Percentiles rank a stretch among this genome's conserved stretches.
Conservation (phyloP, 208 protist genomes). For the Wallacemonas sp. region DNA sequence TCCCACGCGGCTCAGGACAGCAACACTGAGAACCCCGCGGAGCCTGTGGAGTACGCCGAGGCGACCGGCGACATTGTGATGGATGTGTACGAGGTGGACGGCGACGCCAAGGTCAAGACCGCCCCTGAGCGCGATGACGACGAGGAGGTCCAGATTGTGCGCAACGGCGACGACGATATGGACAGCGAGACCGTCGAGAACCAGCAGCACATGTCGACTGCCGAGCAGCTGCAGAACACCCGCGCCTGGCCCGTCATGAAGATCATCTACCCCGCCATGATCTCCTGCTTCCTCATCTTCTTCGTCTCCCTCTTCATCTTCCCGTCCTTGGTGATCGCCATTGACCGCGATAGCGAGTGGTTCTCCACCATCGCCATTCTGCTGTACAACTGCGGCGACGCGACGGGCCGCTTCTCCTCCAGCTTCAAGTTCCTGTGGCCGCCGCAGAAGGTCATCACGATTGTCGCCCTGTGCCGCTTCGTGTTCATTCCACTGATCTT, state of each 20-base stretch:
- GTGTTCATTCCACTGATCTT: slow-evolving; percentile 44
- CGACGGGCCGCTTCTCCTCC: slow-evolving; percentile 30
- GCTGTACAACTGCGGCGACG: slow-evolving; percentile 50
- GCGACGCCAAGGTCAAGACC: slow-evolving; percentile 12
- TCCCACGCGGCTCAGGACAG: background rate
- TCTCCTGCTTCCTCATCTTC: slow-evolving; percentile 44
- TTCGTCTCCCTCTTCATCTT: slow-evolving; percentile 57
- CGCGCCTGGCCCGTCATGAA: slow-evolving; percentile 31
- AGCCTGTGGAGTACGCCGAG: background rate
- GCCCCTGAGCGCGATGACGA: slow-evolving; percentile 22
- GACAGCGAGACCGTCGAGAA: slow-evolving; percentile 23
- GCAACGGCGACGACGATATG: background rate
- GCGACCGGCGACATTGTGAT: slow-evolving; percentile 1
- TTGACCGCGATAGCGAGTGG: slow-evolving; percentile 40
- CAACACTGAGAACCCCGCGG: background rate
- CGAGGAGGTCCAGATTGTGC: slow-evolving; percentile 16
- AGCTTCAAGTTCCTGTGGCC: slow-evolving; percentile 30
- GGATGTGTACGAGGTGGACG: slow-evolving; percentile 25
- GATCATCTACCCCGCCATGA: slow-evolving; percentile 40
- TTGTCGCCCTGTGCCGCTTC: slow-evolving; percentile 32
- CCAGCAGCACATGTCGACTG: slow-evolving; percentile 57
- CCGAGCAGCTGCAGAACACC: slow-evolving; percentile 51
- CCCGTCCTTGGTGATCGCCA: slow-evolving; percentile 39
- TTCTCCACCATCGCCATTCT: slow-evolving; percentile 50
- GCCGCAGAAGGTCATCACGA: slow-evolving; percentile 26